phyloP scores from a whole-genome alignment of 768 basidiomycete species.

The Tricholoma flavovirens region DNA sequence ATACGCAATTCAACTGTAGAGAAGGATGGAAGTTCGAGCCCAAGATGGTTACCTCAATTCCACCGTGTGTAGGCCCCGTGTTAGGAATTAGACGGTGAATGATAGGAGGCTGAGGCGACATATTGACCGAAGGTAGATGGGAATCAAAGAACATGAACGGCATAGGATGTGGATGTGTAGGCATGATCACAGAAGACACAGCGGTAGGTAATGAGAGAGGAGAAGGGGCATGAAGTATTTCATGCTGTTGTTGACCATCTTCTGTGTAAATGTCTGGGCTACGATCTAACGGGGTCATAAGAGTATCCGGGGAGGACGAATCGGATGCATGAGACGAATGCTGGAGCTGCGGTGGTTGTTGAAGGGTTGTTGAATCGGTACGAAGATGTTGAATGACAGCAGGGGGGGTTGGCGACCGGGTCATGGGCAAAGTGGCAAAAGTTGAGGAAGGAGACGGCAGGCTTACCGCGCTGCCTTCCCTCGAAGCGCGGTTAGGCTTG shows the following conservation, averaged over 20 bases:
- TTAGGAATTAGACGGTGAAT: slow-evolving; percentile 85
- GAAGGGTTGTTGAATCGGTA: slow-evolving; percentile 23
- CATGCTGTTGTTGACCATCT: slow-evolving; percentile 21
- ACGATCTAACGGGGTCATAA: slow-evolving; percentile 39
- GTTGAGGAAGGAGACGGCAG: slow-evolving; percentile 42
- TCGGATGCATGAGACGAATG: slow-evolving; percentile 38
- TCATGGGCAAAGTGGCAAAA: slow-evolving; percentile 37
- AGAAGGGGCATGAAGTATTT: slow-evolving; percentile 20
- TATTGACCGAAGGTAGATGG: slow-evolving; percentile 38
- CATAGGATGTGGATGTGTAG: slow-evolving; percentile 36
- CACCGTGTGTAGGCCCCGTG: slow-evolving; percentile 83
- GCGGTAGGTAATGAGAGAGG: slow-evolving; percentile 21
- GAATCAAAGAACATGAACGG: slow-evolving; percentile 61
- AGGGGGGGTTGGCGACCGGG: slow-evolving; percentile 42
- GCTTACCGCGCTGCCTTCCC: slow-evolving; percentile 53
- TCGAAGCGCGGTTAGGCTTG: slow-evolving; percentile 38
- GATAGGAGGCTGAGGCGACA: slow-evolving; percentile 54
- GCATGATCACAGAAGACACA: slow-evolving; percentile 22
- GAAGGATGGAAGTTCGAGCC: slow-evolving; percentile 85
- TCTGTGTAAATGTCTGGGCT: slow-evolving; percentile 35
- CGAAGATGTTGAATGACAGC: slow-evolving; percentile 26
- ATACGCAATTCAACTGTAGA: slow-evolving; percentile 69
- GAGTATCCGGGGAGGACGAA: slow-evolving; percentile 41
- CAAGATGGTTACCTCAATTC: slow-evolving; percentile 90
- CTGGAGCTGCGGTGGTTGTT: slow-evolving; percentile 30